These are phyloP conservation scores for Nothophoma quercina DNA, from an alignment of 2,329 filamentous ascomycete species.

Conservation along the genomic window DNA sequence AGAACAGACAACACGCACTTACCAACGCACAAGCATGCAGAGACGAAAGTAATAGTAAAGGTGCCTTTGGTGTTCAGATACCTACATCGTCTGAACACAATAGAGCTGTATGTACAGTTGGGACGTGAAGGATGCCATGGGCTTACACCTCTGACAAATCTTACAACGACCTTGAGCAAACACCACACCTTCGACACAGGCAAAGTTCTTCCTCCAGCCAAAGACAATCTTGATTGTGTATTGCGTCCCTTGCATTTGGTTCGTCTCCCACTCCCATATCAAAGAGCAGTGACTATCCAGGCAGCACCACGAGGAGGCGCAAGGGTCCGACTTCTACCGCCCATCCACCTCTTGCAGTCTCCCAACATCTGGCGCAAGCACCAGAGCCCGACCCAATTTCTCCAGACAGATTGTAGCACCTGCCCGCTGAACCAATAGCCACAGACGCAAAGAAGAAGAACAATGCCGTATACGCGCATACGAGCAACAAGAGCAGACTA, in stretches of 20 bases:
- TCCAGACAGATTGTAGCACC: slow-evolving; percentile 27
- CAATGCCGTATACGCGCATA: not conserved
- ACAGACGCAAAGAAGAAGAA: slow-evolving; percentile 1
- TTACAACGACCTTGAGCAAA: too few species aligned
- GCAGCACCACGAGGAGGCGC: slow-evolving; percentile 48
- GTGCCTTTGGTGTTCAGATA: not conserved
- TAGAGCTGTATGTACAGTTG: too few species aligned
- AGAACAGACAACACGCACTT: not conserved
- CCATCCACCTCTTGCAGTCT: slow-evolving; percentile 44
- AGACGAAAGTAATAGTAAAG: not conserved
- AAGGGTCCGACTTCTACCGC: slow-evolving; percentile 48
- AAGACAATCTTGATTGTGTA: not conserved
- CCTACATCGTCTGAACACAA: too few species aligned
- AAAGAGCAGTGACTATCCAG: slow-evolving; percentile 39
- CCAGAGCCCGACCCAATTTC: slow-evolving; percentile 30
- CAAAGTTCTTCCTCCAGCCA: too few species aligned
- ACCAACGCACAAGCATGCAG: not conserved
- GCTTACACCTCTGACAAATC: too few species aligned
- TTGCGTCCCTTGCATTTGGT: slow-evolving; percentile 47
- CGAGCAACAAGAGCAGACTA: slow-evolving; percentile 3
- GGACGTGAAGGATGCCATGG: too few species aligned
- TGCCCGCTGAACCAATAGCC: slow-evolving; percentile 19
- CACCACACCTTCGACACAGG: too few species aligned
- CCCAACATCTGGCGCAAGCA: too few species aligned
- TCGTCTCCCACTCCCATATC: slow-evolving; percentile 28